Conservation (phyloP, 805 yeast genomes). For the Candida germanica region DNA sequence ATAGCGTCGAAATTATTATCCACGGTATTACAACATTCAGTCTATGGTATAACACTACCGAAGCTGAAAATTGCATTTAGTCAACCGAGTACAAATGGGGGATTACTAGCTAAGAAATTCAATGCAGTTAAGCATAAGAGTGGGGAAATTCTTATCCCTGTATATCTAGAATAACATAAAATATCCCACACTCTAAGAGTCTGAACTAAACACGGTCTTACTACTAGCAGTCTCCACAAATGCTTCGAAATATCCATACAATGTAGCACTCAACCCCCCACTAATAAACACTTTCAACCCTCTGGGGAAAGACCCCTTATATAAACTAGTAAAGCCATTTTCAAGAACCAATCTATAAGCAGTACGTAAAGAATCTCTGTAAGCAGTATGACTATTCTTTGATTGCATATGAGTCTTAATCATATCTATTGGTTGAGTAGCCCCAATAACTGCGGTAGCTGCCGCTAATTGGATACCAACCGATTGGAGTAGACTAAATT, state of each 20-base stretch:
- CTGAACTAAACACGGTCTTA: constrained; percentile 27
- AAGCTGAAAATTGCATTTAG: constrained; percentile 59
- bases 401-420: constrained; percentile 85
- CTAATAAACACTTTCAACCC: constrained; percentile 38
- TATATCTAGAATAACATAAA: constrained; percentile 35
- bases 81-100: constrained; percentile 69
- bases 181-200: not conserved
- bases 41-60: constrained; percentile 47
- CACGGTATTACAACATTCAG: constrained; percentile 39
- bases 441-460: constrained; percentile 67
- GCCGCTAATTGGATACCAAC: constrained; percentile 58
- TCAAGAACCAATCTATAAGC: constrained; percentile 30
- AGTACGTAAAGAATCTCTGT: constrained; percentile 57
- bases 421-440: constrained; percentile 88
- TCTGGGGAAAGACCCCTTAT: constrained; percentile 38
- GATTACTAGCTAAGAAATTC: constrained; percentile 52
- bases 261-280: constrained; percentile 41
- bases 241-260: constrained; percentile 35
- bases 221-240: constrained; percentile 27
- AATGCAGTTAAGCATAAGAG: constrained; percentile 55
- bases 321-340: constrained; percentile 32
- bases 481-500: constrained; percentile 36
- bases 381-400: constrained; percentile 55
- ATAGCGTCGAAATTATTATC: constrained; percentile 47
- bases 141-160: constrained; percentile 50